These are phyloP conservation scores for Aegilops sharonensis DNA, from an alignment of 176 grass and related monocot genomes.

Conservation along the genomic window DNA sequence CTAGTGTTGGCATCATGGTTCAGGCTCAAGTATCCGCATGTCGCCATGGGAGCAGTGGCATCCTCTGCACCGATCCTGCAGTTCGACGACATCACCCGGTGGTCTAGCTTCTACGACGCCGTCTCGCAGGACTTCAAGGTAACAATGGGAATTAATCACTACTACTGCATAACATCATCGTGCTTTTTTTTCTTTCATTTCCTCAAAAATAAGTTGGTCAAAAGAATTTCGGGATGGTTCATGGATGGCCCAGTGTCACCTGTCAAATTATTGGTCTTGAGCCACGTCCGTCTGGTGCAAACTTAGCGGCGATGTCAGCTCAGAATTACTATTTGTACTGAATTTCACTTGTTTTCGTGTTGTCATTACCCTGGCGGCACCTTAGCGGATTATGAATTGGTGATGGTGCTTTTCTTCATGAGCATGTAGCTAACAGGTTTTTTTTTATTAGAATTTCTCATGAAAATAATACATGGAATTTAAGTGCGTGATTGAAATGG, in stretches of 20 bases:
- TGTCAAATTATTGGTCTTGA: constrained; percentile 6
- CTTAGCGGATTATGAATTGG: not conserved
- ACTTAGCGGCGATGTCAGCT: not conserved
- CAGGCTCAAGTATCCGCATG: constrained; percentile 92
- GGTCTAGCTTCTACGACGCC: constrained; percentile 79
- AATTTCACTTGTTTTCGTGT: not conserved
- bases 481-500: not conserved
- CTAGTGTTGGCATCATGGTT: constrained; percentile 91
- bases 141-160: not conserved
- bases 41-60: constrained; percentile 74
- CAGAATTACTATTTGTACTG: not conserved
- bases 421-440: too few species aligned
- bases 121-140: constrained; percentile 91
- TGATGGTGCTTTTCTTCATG: too few species aligned
- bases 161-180: not conserved
- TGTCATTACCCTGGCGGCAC: not conserved
- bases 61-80: constrained; percentile 89
- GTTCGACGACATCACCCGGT: constrained; percentile 69
- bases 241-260: not conserved
- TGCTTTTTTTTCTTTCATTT: too few species aligned
- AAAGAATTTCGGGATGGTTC: too few species aligned
- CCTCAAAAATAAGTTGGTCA: too few species aligned
- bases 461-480: not conserved
- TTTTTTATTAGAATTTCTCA: too few species aligned
- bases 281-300: too few species aligned